These are phyloP conservation scores for Lodderomyces margitis DNA, from an alignment of 1,139 yeast genomes.

Conservation along the genomic window DNA sequence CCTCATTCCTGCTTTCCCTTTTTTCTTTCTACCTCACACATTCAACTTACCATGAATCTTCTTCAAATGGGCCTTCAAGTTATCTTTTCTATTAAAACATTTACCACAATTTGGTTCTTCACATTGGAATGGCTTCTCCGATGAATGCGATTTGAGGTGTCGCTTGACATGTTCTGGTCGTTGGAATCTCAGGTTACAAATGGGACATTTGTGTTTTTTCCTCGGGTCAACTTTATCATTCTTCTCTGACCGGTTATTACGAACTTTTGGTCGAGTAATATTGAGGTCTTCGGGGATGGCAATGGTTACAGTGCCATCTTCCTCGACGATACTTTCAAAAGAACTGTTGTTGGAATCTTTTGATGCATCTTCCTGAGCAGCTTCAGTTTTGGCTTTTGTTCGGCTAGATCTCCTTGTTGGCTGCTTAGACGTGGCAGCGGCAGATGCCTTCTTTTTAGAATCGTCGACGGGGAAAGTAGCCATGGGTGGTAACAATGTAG, in stretches of 20 bases:
- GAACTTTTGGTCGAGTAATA: slow-evolving; percentile 15
- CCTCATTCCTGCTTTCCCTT: background rate
- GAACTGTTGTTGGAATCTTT: slow-evolving; percentile 1
- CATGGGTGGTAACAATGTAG: slow-evolving; percentile 41
- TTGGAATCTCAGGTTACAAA: slow-evolving; percentile 73
- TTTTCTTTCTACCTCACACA: too few relatives aligned
- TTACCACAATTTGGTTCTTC: slow-evolving; percentile 71
- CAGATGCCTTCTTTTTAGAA: background rate
- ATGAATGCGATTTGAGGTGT: slow-evolving; percentile 83
- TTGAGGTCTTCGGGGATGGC: slow-evolving; percentile 15
- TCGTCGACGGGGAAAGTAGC: slow-evolving; percentile 25
- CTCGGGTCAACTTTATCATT: slow-evolving; percentile 44
- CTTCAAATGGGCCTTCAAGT: slow-evolving; percentile 66
- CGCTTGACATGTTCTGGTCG: slow-evolving; percentile 92
- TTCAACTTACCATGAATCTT: slow-evolving; percentile 46
- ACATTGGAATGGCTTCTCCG: slow-evolving; percentile 84
- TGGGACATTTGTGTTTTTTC: slow-evolving; percentile 72
- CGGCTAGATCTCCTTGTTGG: slow-evolving; percentile 1
- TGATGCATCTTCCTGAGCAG: background rate
- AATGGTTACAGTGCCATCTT: slow-evolving; percentile 15
- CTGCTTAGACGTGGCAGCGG: background rate
- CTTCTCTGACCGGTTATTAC: slow-evolving; percentile 15
- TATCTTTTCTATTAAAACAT: slow-evolving; percentile 70
- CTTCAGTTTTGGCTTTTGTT: slow-evolving; percentile 3
- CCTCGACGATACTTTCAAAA: slow-evolving; percentile 8